These are phyloP conservation scores for Ochromonas danica DNA, from an alignment of 108 stramenopile genomes.

Conservation along the genomic window DNA sequence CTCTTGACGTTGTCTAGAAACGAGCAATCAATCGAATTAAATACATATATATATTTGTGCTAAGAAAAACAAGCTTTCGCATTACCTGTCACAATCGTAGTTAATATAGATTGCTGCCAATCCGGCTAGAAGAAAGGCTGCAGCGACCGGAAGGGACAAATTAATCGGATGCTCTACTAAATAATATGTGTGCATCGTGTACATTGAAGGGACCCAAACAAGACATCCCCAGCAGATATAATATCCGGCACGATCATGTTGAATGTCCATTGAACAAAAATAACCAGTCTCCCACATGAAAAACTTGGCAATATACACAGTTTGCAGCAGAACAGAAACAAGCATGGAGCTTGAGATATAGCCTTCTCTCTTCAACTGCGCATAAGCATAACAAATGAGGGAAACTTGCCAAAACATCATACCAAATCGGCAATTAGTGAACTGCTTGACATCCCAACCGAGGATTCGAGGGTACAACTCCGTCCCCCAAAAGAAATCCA, in stretches of 20 bases:
- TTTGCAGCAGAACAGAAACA: slow-evolving; percentile 68
- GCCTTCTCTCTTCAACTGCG: slow-evolving; percentile 56
- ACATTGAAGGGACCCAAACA: slow-evolving; percentile 95
- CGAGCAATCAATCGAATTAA: not conserved
- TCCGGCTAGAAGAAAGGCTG: slow-evolving; percentile 67
- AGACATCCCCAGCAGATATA: slow-evolving; percentile 98
- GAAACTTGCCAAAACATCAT: slow-evolving; percentile 96
- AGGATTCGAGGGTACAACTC: slow-evolving; percentile 93
- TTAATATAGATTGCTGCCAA: slow-evolving; percentile 74
- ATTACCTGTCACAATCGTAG: slow-evolving; percentile 83
- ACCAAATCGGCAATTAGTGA: slow-evolving; percentile 94
- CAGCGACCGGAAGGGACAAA: slow-evolving; percentile 60
- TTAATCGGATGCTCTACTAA: slow-evolving; percentile 73
- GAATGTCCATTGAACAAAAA: slow-evolving; percentile 97
- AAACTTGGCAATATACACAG: slow-evolving; percentile 95
- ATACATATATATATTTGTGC: no score
- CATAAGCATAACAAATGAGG: slow-evolving; percentile 66
- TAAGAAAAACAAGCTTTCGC: not conserved
- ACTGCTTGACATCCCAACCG: slow-evolving; percentile 90
- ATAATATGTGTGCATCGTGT: slow-evolving; percentile 80
- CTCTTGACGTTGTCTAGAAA: slow-evolving; percentile 71
- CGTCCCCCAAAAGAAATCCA: slow-evolving; percentile 98
- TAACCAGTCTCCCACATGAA: slow-evolving; percentile 99
- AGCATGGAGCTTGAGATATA: slow-evolving; percentile 60
- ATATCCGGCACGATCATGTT: slow-evolving; percentile 81